Evolutionary conservation across 2,329 filamentous ascomycete genomes (phyloP).

Genomic region (Neonectria ditissima): DNA sequence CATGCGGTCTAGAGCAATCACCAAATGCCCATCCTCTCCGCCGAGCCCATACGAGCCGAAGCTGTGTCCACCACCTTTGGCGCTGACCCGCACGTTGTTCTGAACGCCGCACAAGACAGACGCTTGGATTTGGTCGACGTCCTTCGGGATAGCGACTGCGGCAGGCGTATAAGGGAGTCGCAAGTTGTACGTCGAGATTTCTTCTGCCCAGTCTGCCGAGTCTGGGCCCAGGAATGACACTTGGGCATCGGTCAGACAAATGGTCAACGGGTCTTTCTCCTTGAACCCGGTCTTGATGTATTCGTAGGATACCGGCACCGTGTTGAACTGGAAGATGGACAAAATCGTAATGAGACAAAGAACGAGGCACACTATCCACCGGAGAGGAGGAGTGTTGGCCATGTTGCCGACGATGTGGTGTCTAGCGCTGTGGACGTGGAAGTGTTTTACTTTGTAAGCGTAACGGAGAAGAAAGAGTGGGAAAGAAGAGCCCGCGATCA

Average conservation of each 20-base stretch:
- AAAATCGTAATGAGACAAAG: background rate
- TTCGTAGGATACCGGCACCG: background rate
- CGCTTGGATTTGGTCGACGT: conserved; percentile 54
- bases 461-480: background rate
- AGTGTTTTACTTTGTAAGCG: background rate
- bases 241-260: conserved; percentile 38
- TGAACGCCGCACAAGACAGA: conserved; percentile 59
- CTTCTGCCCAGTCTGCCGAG: conserved; percentile 47
- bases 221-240: conserved; percentile 34
- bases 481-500: background rate
- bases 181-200: conserved; percentile 49
- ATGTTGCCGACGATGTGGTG: background rate
- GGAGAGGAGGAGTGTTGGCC: background rate
- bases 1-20: conserved; percentile 55
- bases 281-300: background rate
- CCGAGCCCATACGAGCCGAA: conserved; percentile 63
- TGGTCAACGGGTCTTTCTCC: background rate
- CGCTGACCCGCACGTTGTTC: conserved; percentile 59
- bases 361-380: background rate
- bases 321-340: background rate
- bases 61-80: conserved; percentile 64
- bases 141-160: conserved; percentile 47
- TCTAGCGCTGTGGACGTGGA: background rate
- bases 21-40: conserved; percentile 54
- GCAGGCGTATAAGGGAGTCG: conserved; percentile 47